Evolutionary conservation across 345 rosid genomes (phyloP), one percentile per base, ranked within the genome.

Genomic region (Microcos paniculata): DNA sequence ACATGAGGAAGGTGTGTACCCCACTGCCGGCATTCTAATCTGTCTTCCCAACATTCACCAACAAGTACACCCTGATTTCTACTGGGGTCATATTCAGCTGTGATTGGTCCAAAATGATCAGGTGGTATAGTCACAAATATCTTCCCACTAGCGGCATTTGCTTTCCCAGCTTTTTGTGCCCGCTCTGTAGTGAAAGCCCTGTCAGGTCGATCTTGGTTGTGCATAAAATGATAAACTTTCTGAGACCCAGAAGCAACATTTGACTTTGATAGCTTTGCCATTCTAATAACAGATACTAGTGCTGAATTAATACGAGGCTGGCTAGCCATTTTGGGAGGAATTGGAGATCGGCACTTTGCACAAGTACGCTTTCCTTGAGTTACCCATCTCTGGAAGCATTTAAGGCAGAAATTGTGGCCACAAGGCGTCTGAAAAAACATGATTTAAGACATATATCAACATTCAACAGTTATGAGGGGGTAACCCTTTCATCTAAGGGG

Each of bases 91-190:
- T 92, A 72, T 71, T 88, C 91, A 49, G 91, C 85, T 11, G 73
- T 78, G 24, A 92, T 89, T 1, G 95, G 97, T 2, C 95, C 97
- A 59, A 92, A 90, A 64, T 89, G 88, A 75, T 92, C 91, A 0
- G 84, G 77, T n/a, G 95, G 80, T 38, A 81, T 76, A 0, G 90
- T 90, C 49, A 92, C 88, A 63, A 81, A 90, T 74, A 88, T 86
- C 87, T 80, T 92, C 11, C 92, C 95, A 81, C 93, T 84, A n/a
- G 85, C 77, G 52, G 95, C 95, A 84, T 90, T 92, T 26, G 88
- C 88, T 76, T 86, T 87, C 2, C 92, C 95, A 0, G 80, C 31
- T 78, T 49, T 87, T 75, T 86, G 75, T 6, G 92, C 91, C 24
- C 89, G 63, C 70, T 88, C 90, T 0, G 94, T 82, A 30, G 89